Base-by-base conservation (phyloP, 768 basidiomycete genomes). In the Lentinula raphanica region DNA sequence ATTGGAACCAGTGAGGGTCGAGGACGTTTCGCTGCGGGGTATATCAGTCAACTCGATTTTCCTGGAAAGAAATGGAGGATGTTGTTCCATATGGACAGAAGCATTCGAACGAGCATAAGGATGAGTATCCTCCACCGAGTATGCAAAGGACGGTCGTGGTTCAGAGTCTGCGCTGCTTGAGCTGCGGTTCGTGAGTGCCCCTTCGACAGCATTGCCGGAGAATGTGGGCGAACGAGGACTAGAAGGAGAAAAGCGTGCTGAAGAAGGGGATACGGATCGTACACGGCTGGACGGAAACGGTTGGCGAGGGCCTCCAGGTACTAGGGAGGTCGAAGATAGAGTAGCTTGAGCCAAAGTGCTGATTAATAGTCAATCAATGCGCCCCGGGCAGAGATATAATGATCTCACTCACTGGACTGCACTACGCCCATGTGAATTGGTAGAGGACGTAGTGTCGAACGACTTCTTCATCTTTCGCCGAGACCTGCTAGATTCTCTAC, bases 21-120 rank as follows among this genome's bases (percentile, higher is more conserved):
- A 69, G 44, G 69, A 75, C 21, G 85, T 84, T 58, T 84, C 80
- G 58, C 77, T 83, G 21, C 76, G 76, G 31, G 66, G 59, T 21
- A 82, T 66, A 50, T 67, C 65, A 42, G 72, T 65, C 49, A 62
- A 60, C 27, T 62, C 59, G 57, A 70, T 67, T 55, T 64, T 59
- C 50, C 71, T 65, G 36, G 71, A 67, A n/a, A 63, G 63, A 48
- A 67, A 61, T 27, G 66, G 64, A 56, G 64, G 63, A 49, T 73
- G 73, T 45, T 74, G 63, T 56, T 75, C 67, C 49, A 73, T 68
- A 31, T 80, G 80, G 45, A 88, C 73, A 60, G 90, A 86, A 7
- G 90, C 89, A 64, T 92, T 90, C 25, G 51, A 53, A 17, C 51
- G 32, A 54, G 90, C 90, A 67, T 90, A 92, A 27, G 90, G 90